phyloP scores from a whole-genome alignment of 179 eudicot species.

The Silene noctiflora region DNA sequence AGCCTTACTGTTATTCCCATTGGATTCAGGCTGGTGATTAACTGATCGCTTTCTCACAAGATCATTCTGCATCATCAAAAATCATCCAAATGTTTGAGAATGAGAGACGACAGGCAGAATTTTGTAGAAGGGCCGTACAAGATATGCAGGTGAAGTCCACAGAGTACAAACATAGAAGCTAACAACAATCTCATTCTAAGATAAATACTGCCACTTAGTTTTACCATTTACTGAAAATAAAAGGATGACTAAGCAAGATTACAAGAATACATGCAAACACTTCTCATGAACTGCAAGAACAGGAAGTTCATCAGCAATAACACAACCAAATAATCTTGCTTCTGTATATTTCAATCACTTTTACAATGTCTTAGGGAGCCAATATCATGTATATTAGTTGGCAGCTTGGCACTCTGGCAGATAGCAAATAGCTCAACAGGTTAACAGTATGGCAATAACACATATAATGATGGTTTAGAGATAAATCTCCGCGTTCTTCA shows the following conservation, averaged over 20 bases:
- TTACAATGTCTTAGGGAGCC: not conserved
- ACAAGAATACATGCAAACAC: slow-evolving; percentile 6
- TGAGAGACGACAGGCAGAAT: not conserved
- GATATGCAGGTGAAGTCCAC: not conserved
- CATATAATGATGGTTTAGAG: not conserved
- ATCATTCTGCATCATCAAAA: slow-evolving; percentile 54
- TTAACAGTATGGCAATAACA: not conserved
- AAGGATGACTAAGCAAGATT: not conserved
- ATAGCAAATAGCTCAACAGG: not conserved
- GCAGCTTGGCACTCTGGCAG: not conserved
- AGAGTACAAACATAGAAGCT: not conserved
- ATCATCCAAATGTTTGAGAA: slow-evolving; percentile 3
- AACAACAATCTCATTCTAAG: not conserved
- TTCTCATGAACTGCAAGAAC: not conserved
- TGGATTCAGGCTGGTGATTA: slow-evolving; percentile 55
- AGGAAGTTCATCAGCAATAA: not conserved
- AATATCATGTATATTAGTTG: not conserved
- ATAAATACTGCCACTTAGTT: not conserved
- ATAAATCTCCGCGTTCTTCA: not conserved
- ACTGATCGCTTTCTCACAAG: slow-evolving; percentile 56
- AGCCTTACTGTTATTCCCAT: slow-evolving; percentile 63
- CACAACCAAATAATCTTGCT: not conserved
- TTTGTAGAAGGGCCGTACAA: not conserved
- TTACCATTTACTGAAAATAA: not conserved
- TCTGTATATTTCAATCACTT: not conserved